Base-by-base conservation (phyloP, 1,139 yeast genomes). In the Blastobotrys persicus region DNA sequence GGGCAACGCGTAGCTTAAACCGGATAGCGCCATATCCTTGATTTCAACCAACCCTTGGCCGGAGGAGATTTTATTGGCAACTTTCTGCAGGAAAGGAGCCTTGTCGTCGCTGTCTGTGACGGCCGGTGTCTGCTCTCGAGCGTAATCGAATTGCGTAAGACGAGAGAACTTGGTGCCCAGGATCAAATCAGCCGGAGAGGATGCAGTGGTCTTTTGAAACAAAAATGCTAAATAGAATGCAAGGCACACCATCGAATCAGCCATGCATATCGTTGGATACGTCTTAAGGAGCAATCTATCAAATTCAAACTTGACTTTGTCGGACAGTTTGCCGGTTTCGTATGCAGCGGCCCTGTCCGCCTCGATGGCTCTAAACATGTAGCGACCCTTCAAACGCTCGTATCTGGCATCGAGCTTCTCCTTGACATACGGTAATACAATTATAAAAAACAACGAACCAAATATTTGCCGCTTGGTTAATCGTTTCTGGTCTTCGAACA, bases 91-190 rank as follows among this genome's bases (percentile, higher is more conserved):
- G 1, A 41, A 12, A 17, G 35, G 34, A 13, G 23, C 12, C n/a
- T 32, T n/a, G 32, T 48, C 43, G 19, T 49, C 52, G 5, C 33
- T 44, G 3, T 44, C 44, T 2, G 38, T 42, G n/a, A 40, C 42
- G 2, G 46, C 35, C n/a, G 42, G 33, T 2, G 54, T 49, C 4
- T 60, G 61, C 28, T 80, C 76, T 52, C 75, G 70, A 35, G 75
- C 68, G 61, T 83, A 79, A 61, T 86, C 95, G 56, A 76, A 76
- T 50, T 74, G 77, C 40, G 78, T 79, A 55, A 86, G 71, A 54
- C 98, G 79, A 0, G 95, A 72, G 62, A 81, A 88, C 55, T 85
- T 80, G 51, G 87, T 80, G 34, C 77, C 76, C 58, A 86, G 76
- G 4, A 88, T 59, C 54, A 73, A 75, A 37, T 88, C 88, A 12